Evolutionary conservation across 345 rosid genomes (phyloP).

Genomic region (Gossypium sturtianum): DNA sequence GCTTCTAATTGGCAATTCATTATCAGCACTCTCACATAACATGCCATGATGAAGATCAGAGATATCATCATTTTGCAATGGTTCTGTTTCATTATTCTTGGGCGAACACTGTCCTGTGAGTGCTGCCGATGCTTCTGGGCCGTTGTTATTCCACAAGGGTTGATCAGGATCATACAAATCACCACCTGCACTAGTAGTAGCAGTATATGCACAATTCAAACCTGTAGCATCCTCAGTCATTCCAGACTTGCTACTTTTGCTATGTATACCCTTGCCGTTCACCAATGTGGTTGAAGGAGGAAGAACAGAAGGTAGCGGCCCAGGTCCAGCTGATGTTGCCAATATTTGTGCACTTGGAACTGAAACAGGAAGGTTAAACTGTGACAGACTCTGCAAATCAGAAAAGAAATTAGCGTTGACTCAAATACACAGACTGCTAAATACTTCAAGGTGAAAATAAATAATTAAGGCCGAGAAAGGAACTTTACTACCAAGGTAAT

Average conservation of each 20-base stretch:
- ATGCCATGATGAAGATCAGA: constrained; percentile 36
- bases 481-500: background rate
- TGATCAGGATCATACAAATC: constrained; percentile 99
- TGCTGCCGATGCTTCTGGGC: constrained; percentile 60
- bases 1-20: constrained; percentile 33
- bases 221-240: constrained; percentile 51
- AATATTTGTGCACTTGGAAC: constrained; percentile 67
- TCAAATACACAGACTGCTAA: background rate
- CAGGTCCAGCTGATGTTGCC: constrained; percentile 54
- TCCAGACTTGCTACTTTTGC: constrained; percentile 44
- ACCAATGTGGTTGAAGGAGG: constrained; percentile 44
- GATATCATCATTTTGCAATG: constrained; percentile 41
- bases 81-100: constrained; percentile 44
- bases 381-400: constrained; percentile 84
- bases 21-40: constrained; percentile 31
- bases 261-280: constrained; percentile 39
- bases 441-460: background rate
- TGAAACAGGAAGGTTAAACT: constrained; percentile 92
- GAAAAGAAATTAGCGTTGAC: constrained; percentile 14
- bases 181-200: constrained; percentile 39
- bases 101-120: constrained; percentile 43
- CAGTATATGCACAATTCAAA: constrained; percentile 49
- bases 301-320: constrained; percentile 42
- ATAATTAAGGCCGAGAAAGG: background rate
- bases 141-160: constrained; percentile 81